These are phyloP conservation scores for Leccinum incarnatum DNA, from an alignment of 768 basidiomycete species.

Conservation along the genomic window DNA sequence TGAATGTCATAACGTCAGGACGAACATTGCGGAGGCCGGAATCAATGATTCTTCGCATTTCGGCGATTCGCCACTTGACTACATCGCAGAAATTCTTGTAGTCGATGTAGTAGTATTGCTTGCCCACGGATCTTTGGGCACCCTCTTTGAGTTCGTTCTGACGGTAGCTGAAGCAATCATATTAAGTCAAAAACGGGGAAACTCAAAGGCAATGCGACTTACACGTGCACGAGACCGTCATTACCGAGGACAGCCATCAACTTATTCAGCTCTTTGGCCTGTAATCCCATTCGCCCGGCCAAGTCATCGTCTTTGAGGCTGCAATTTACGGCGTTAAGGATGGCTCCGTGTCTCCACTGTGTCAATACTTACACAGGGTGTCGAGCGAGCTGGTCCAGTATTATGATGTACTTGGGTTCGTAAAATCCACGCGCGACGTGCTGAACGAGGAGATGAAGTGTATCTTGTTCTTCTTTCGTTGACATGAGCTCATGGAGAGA, in stretches of 20 bases:
- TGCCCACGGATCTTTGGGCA: conserved; percentile 80
- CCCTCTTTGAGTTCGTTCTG: conserved; percentile 92
- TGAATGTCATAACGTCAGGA: conserved; percentile 6
- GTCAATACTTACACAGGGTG: conserved; percentile 86
- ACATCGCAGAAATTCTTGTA: conserved; percentile 96
- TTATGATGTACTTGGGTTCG: conserved; percentile 86
- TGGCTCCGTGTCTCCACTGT: conserved; percentile 10
- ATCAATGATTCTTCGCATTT: conserved; percentile 89
- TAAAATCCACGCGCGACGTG: conserved; percentile 94
- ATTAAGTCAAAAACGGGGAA: conserved; percentile 3
- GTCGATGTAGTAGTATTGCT: conserved; percentile 96
- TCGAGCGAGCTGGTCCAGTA: conserved; percentile 90
- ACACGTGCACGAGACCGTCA: conserved; percentile 79
- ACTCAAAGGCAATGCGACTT: conserved; percentile 28
- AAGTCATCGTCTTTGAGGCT: conserved; percentile 94
- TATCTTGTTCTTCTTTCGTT: conserved; percentile 78
- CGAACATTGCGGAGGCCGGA: conserved; percentile 83
- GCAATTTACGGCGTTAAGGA: conserved; percentile 5
- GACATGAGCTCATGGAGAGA: conserved; percentile 42
- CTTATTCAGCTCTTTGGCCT: conserved; percentile 88
- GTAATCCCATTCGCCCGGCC: conserved; percentile 85
- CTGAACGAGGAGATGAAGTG: conserved; percentile 84
- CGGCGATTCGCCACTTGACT: conserved; percentile 94
- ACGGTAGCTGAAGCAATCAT: conserved; percentile 46
- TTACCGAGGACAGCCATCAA: conserved; percentile 78